phyloP scores from a whole-genome alignment of 331 rosid species.

The Arachis monticola region DNA sequence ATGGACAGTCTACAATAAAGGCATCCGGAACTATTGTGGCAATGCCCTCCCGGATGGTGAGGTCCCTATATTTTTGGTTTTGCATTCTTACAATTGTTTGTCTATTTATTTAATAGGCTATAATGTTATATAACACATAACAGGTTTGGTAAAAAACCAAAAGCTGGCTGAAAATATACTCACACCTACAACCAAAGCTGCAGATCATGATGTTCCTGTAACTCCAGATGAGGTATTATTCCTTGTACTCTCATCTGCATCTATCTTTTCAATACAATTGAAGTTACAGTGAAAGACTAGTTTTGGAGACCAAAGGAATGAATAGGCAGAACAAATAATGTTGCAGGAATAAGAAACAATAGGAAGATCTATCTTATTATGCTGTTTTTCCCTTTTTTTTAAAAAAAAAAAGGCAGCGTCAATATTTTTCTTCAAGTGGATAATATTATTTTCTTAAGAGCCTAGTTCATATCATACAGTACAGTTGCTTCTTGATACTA shows the following conservation, averaged over 20 bases:
- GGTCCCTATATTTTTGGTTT: constrained; percentile 27
- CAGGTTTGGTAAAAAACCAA: constrained; percentile 88
- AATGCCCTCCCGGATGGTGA: constrained; percentile 84
- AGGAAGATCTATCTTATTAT: neutral
- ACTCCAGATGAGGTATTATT: constrained; percentile 83
- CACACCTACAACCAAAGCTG: constrained; percentile 97
- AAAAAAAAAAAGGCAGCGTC: too few relatives aligned
- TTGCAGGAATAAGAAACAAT: neutral
- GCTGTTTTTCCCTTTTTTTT: neutral
- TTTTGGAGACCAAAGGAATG: neutral
- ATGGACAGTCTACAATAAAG: constrained; percentile 91
- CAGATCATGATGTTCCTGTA: constrained; percentile 88
- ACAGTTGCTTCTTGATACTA: constrained; percentile 15
- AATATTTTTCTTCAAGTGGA: neutral
- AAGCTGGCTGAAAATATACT: constrained; percentile 78
- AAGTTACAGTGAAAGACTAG: constrained; percentile 5
- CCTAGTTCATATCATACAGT: constrained; percentile 1
- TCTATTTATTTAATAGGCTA: constrained; percentile 29
- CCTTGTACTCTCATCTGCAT: constrained; percentile 13
- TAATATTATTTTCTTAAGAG: constrained; percentile 1
- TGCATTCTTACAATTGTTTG: neutral
- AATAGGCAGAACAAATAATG: constrained; percentile 17
- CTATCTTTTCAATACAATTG: constrained; percentile 16
- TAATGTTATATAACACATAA: constrained; percentile 2
- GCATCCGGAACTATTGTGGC: constrained; percentile 86